Base-by-base conservation (phyloP, 495 filamentous ascomycete species). In the Talaromyces ruber region DNA sequence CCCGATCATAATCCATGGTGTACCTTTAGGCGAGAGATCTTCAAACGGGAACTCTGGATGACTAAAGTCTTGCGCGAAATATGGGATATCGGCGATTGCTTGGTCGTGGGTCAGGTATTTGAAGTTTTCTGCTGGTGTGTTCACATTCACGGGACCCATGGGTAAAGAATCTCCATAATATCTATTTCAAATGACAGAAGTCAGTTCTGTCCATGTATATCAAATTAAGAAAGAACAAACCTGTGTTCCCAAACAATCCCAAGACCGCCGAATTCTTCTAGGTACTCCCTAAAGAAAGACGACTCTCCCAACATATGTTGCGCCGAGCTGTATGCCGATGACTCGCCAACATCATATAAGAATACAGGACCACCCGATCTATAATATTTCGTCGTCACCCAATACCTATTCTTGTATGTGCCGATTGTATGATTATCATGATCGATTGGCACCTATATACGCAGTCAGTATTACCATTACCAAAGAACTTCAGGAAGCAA, bases 231-330 rank as follows among this genome's bases (percentile, higher is more conserved):
- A 1, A 12, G 12, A 32, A 68, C 73, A 55, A 32, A 85, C 76
- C 83, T 69, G 63, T 86, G 83, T 64, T 86, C 83, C 83, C 83
- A 86, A 1, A 79, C 68, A 34, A 86, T 82, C 1, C 81, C 83
- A 32, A 86, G 72, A 0, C 75, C 83, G 12, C 73, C 68, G 56
- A 82, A 79, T 30, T 81, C 72, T 45, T 75, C 60, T 22, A 85
- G 66, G 43, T 81, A 62, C 16, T 79, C 71, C 29, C 74, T 61
- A 21, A 65, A 24, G 25, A 63, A 71, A 30, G 72, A 61, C n/a
- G 64, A 59, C 1, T 66, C 64, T 32, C 76, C 76, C 52, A 85
- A 64, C 55, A 72, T 65, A 5, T 53, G 25, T 39, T 66, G 52
- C 11, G 69, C 70, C 4, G 65, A 43, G 0, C 18, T 29, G 47